Percentiles rank a stretch among this genome's conserved stretches.
Conservation (phyloP, 2,329 filamentous ascomycete genomes). For the Trichoderma cornu-damae region DNA sequence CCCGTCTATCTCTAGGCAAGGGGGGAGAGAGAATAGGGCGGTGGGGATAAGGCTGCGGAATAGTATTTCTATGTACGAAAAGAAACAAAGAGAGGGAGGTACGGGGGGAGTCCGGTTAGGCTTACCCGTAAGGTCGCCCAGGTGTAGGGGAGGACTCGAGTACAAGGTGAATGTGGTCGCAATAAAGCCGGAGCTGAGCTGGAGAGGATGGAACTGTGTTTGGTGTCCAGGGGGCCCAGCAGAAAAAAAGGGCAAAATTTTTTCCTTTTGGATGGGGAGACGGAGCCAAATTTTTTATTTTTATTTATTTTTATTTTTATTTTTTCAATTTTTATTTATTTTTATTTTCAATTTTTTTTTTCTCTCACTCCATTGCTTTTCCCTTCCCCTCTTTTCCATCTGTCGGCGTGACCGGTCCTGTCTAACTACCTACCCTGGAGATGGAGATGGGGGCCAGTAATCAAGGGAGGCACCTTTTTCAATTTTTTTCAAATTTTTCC, state of each 20-base stretch:
- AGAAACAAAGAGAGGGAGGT: not conserved
- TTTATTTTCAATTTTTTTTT: too few relatives aligned
- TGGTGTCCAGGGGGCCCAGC: not conserved
- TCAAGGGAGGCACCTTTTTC: too few relatives aligned
- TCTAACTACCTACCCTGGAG: slow-evolving; percentile 7
- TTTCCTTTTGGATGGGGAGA: not conserved
- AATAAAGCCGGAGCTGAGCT: slow-evolving; percentile 1
- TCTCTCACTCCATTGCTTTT: too few relatives aligned
- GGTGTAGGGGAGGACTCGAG: too few relatives aligned
- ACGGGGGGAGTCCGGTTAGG: not conserved
- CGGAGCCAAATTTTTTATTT: not conserved
- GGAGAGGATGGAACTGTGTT: too few relatives aligned
- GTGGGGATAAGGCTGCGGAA: slow-evolving; percentile 3
- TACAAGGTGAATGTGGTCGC: not conserved
- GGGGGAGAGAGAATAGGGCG: not conserved
- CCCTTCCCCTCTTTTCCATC: too few relatives aligned
- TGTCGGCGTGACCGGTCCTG: too few relatives aligned
- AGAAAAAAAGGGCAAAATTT: slow-evolving; percentile 2
- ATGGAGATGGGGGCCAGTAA: too few relatives aligned
- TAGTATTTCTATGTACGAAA: not conserved
- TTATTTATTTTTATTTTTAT: not conserved
- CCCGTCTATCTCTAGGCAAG: not conserved
- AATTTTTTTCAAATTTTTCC: too few relatives aligned
- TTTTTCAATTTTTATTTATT: too few relatives aligned
- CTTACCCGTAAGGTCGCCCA: too few relatives aligned